Conservation (phyloP, 306 rosid genomes). For the Fagus crenata region DNA sequence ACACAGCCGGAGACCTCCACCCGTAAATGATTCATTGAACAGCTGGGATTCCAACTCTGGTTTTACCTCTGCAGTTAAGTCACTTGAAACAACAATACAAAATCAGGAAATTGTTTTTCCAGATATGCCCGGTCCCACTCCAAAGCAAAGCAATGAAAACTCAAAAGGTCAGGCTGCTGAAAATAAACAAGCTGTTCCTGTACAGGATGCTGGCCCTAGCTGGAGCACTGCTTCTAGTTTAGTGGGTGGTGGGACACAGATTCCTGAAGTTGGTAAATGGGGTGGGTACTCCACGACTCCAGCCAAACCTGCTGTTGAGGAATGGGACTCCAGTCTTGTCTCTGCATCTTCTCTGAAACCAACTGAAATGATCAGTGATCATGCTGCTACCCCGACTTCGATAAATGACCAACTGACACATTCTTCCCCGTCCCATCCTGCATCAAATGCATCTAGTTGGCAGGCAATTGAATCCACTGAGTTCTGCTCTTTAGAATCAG, state of each 20-base stretch:
- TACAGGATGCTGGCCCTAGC: slow-evolving; percentile 52
- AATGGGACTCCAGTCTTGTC: slow-evolving; percentile 57
- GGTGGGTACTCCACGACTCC: slow-evolving; percentile 43
- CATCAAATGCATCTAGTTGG: slow-evolving; percentile 63
- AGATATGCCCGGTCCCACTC: slow-evolving; percentile 32
- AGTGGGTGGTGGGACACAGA: slow-evolving; percentile 37
- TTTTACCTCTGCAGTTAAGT: slow-evolving; percentile 21
- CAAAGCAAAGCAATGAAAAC: slow-evolving; percentile 31
- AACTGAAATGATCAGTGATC: slow-evolving; percentile 35
- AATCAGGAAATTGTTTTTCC: slow-evolving; percentile 27
- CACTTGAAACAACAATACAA: slow-evolving; percentile 40
- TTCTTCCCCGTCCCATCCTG: slow-evolving; percentile 56
- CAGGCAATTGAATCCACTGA: slow-evolving; percentile 71
- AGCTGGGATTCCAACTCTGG: slow-evolving; percentile 19
- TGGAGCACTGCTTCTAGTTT: slow-evolving; percentile 64
- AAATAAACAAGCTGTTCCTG: slow-evolving; percentile 35
- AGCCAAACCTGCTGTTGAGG: slow-evolving; percentile 50
- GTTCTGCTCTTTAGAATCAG: slow-evolving; percentile 83
- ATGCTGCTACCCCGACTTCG: slow-evolving; percentile 43
- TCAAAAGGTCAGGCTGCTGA: slow-evolving; percentile 35
- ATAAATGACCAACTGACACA: slow-evolving; percentile 45
- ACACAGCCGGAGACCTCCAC: slow-evolving; percentile 59
- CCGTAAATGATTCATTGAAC: slow-evolving; percentile 26
- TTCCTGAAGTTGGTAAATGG: slow-evolving; percentile 47
- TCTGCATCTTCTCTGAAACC: slow-evolving; percentile 53